Percentiles rank a stretch among this genome's conserved stretches.
phyloP scores from a whole-genome alignment of 192 early-diverging fungal genomes.

The Entophlyctis luteolus region DNA sequence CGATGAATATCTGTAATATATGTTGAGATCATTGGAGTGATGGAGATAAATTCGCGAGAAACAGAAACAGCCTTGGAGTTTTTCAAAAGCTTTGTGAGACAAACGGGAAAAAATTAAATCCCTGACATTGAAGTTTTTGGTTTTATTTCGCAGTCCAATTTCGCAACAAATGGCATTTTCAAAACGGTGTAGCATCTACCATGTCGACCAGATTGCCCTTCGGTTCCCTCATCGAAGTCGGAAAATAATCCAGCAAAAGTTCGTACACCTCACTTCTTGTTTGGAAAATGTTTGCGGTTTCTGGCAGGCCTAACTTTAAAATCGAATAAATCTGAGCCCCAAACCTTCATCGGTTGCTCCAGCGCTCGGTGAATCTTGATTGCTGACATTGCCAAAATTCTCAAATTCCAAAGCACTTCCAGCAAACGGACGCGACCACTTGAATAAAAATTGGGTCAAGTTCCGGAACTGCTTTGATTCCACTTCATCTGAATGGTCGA shows the following conservation, averaged over 20 bases:
- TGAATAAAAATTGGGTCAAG: constrained; percentile 44
- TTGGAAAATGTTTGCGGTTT: constrained; percentile 32
- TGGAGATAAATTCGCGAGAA: no score
- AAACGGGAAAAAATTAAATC: no score
- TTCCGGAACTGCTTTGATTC: constrained; percentile 49
- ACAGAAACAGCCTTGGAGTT: no score
- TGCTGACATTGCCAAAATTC: no score
- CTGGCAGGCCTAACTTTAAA: no score
- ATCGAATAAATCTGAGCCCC: background rate
- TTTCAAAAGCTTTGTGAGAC: no score
- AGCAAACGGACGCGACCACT: constrained; percentile 22
- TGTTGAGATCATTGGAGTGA: no score
- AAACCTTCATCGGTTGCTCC: background rate
- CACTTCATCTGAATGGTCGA: constrained; percentile 54
- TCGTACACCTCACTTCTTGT: constrained; percentile 65
- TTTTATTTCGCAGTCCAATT: no score
- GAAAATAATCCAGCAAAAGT: constrained; percentile 67
- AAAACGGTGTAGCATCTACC: constrained; percentile 34
- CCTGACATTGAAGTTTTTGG: no score
- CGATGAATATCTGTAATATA: no score
- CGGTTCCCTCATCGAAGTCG: constrained; percentile 72
- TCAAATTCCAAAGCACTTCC: background rate
- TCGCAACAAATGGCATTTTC: no score
- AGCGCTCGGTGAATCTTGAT: background rate
- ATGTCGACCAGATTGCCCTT: constrained; percentile 66